These are phyloP conservation scores for Pythium brachiatum DNA, from an alignment of 352 stramenopile genomes.

Conservation along the genomic window DNA sequence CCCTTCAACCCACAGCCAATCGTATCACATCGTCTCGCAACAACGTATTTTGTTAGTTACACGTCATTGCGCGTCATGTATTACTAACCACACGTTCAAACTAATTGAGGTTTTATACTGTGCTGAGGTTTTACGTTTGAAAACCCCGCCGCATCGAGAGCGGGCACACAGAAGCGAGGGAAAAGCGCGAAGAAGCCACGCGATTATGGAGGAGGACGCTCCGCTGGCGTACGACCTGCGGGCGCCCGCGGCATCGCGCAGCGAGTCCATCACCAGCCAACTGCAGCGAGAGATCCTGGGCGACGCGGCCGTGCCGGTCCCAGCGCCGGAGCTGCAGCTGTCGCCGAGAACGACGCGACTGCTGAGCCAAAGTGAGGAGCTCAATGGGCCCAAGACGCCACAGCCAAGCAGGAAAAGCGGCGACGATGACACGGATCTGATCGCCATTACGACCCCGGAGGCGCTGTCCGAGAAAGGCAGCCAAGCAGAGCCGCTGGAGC, in stretches of 20 bases:
- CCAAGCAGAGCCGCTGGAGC: constrained; percentile 1
- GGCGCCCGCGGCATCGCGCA: constrained; percentile 24
- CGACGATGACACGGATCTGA: constrained; percentile 13
- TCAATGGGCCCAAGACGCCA: not conserved
- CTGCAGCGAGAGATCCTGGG: constrained; percentile 65
- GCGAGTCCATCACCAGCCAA: constrained; percentile 54
- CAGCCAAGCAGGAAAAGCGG: not conserved
- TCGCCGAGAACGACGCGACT: not conserved
- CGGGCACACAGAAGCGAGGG: not conserved
- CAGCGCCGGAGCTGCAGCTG: not conserved
- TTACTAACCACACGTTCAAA: constrained; percentile 16
- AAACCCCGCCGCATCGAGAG: not conserved
- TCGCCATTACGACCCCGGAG: constrained; percentile 35
- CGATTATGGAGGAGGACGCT: constrained; percentile 18
- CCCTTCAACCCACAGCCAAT: constrained; percentile 25
- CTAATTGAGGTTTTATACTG: constrained; percentile 17
- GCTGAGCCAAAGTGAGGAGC: not conserved
- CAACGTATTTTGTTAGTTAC: not conserved
- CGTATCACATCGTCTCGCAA: constrained; percentile 9
- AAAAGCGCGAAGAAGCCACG: too few relatives aligned
- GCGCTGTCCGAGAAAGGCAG: constrained; percentile 19
- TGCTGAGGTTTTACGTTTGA: constrained; percentile 13
- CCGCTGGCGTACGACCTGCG: constrained; percentile 32
- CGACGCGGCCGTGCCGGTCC: constrained; percentile 8
- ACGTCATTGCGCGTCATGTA: not conserved